Evolutionary conservation across 179 eudicot genomes (phyloP), one percentile per base, ranked within the genome.

Genomic region (Patellifolia procumbens): DNA sequence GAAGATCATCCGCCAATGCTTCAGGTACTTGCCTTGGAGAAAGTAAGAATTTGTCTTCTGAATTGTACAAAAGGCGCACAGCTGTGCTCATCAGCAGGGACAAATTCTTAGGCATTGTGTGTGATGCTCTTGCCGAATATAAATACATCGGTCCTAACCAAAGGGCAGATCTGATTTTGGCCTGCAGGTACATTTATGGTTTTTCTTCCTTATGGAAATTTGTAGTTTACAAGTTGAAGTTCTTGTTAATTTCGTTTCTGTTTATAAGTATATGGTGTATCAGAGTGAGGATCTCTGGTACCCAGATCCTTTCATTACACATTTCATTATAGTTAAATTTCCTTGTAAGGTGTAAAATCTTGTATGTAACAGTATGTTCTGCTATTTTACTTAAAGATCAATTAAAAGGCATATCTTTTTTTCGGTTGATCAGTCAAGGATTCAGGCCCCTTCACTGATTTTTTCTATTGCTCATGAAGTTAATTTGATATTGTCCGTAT

Each of bases 111-210:
- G 97, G 89, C 79, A 87, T 91, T 80, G 94, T 92, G 5, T 94
- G 93, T 85, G 94, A 91, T 77, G 94, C 91, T 66, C 91, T 94
- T 46, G 79, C 97, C 35, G 95, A 91, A 75, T 94, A 94, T 84
- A 94, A 94, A 82, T 94, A 94, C 80, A 82, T 94, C 74, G 89
- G 93, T 65, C 97, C 90, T 37, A 88, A 88, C 71, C 98, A 94
- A 81, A 91, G 97, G 82, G 92, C 88, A 35, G 98, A 92, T 81
- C 82, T 94, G 82, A 83, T 89, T 75, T 81, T 92, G 88, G 97
- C 98, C 74, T 94, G 97, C 93, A 92, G 98, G 98, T 92, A 70
- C 20, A 88, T 0, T 32, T 35, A 74, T 46, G 43, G 53, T 13
- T 68, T 52, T 48, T 71, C 17, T 49, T 31, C 28, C 29, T 22